Base-by-base conservation (phyloP, 2,329 filamentous ascomycete species). In the Amauroascus verrucosus region DNA sequence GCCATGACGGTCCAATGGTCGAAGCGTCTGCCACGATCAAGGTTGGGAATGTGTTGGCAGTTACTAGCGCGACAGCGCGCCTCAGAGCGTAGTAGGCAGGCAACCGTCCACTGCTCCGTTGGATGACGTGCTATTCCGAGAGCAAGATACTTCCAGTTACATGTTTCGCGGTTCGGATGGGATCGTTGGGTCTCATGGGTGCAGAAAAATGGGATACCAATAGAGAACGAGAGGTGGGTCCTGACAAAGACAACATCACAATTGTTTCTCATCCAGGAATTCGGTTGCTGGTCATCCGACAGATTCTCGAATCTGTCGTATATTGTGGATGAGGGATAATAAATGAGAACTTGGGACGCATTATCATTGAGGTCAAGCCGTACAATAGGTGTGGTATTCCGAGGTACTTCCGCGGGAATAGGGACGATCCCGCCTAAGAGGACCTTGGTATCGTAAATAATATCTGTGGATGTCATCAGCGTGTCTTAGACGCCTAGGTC, bases 91-190 rank as follows among this genome's bases (percentile, higher is more conserved):
- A 72, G 51, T 5, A 73, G 54, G 53, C 67, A 72, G 13, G 69
- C 68, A 14, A 68, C 62, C 62, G 64, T 65, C 32, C 65, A 59
- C 20, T 64, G 57, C 5, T 52, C 33, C 11, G 46, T 24, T 14
- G 62, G 63, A 49, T 70, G 63, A 8, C 60, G 68, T 1, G 67
- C 66, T 14, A 67, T 65, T 16, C 69, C 70, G 18, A 72, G 61
- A 14, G 69, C 55, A n/a, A 72, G 67, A 41, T 72, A 72, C 54
- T 62, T 64, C 67, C 67, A 70, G 45, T 65, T 62, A 56, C 70
- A 72, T 9, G 58, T 52, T 20, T 56, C 22, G 14, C 55, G 49
- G 41, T 45, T 16, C 43, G 53, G 26, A 54, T 53, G 16, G 7
- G 38, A 16, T 18, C 50, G 26, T n/a, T 53, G 54, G 3, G 61